Percentiles rank a stretch among this genome's conserved stretches.
Conservation (phyloP, 257 asterid genomes). For the Eustoma russellianum region DNA sequence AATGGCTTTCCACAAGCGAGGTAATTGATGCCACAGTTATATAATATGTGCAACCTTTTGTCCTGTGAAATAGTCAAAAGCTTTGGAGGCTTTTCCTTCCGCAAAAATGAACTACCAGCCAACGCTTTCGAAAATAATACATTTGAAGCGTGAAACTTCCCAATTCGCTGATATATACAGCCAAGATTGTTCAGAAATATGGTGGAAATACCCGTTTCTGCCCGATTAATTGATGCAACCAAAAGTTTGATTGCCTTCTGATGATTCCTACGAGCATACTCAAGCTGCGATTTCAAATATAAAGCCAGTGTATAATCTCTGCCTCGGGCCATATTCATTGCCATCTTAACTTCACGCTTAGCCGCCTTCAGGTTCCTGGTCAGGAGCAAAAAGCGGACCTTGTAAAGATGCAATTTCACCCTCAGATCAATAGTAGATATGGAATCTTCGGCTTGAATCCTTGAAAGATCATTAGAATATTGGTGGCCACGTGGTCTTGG, state of each 20-base stretch:
- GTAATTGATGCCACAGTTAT: constrained; percentile 66
- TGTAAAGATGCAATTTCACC: constrained; percentile 72
- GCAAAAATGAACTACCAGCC: constrained; percentile 33
- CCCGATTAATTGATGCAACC: constrained; percentile 52
- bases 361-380: constrained; percentile 80
- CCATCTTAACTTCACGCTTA: constrained; percentile 87
- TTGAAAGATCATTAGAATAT: constrained; percentile 39
- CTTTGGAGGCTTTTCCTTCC: constrained; percentile 54
- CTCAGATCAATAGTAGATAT: constrained; percentile 46
- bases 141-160: constrained; percentile 64
- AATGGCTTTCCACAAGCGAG: constrained; percentile 77
- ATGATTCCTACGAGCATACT: constrained; percentile 77
- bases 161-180: constrained; percentile 64
- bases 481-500: constrained; percentile 48
- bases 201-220: constrained; percentile 58
- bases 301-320: constrained; percentile 71
- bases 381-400: constrained; percentile 65
- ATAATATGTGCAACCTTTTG: constrained; percentile 51
- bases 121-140: constrained; percentile 71
- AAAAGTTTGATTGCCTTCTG: constrained; percentile 74
- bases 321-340: constrained; percentile 76
- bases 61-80: constrained; percentile 57
- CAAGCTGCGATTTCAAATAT: constrained; percentile 85
- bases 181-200: constrained; percentile 84
- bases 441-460: constrained; percentile 53